phyloP scores from a whole-genome alignment of 2,329 filamentous ascomycete species.

The Aspergillus piperis region DNA sequence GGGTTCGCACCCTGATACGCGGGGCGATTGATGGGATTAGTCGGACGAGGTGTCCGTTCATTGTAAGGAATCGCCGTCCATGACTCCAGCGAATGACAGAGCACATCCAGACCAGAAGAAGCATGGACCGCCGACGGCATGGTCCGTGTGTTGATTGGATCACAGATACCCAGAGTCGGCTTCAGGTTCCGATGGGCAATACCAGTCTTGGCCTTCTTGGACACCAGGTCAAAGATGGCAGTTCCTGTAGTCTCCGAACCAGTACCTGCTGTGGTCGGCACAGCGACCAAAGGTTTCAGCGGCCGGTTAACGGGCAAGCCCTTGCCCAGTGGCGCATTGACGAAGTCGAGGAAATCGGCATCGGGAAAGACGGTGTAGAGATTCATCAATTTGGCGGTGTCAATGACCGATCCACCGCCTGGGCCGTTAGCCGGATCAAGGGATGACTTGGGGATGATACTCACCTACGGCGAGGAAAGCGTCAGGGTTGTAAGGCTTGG shows the following conservation, averaged over 20 bases:
- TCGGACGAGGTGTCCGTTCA: conserved; percentile 78
- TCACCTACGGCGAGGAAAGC: conserved; percentile 85
- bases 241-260: conserved; percentile 96
- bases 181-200: conserved; percentile 95
- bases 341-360: conserved; percentile 94
- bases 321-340: conserved; percentile 89
- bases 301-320: conserved; percentile 72
- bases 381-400: conserved; percentile 99
- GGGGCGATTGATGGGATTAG: conserved; percentile 85
- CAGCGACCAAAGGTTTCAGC: conserved; percentile 74
- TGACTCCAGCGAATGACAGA: conserved; percentile 92
- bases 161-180: conserved; percentile 85
- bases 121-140: conserved; percentile 96
- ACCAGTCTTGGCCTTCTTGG: conserved; percentile 89
- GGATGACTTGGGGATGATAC: conserved; percentile 12
- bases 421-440: conserved; percentile 12
- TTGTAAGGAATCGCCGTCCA: conserved; percentile 97
- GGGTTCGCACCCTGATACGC: conserved; percentile 98
- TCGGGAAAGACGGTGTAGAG: conserved; percentile 88
- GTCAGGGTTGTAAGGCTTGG: conserved; percentile 77
- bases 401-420: conserved; percentile 86
- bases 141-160: conserved; percentile 86
- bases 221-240: conserved; percentile 93
- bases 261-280: conserved; percentile 83
- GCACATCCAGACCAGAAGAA: conserved; percentile 85